Evolutionary conservation across 139 green algal genomes (phyloP).

Genomic region (Closterium sp.): DNA sequence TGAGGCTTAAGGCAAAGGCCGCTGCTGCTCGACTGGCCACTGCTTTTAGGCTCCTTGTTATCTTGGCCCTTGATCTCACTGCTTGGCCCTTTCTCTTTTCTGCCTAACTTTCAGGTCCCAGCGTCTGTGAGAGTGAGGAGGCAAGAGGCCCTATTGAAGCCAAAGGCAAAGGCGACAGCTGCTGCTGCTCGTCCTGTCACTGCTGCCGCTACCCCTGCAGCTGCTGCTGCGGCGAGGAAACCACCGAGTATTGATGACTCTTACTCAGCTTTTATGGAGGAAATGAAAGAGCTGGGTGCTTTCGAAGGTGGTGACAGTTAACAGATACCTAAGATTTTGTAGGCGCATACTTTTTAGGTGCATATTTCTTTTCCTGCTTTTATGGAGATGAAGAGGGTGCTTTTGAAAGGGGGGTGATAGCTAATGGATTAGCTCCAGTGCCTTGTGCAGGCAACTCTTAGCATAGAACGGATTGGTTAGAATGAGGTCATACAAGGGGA

Average conservation of each 20-base stretch:
- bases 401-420: too few relatives aligned
- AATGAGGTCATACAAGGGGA: too few relatives aligned
- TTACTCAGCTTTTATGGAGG: slow-evolving; percentile 22
- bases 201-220: not conserved
- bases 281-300: slow-evolving; percentile 38
- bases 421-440: too few relatives aligned
- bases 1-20: not conserved
- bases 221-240: not conserved
- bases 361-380: too few relatives aligned
- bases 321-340: too few relatives aligned
- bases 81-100: not conserved
- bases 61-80: not conserved
- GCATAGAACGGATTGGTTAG: too few relatives aligned
- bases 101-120: not conserved
- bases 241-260: not conserved
- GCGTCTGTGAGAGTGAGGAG: not conserved
- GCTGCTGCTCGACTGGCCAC: too few relatives aligned
- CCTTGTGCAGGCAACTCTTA: too few relatives aligned
- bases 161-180: not conserved
- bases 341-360: too few relatives aligned
- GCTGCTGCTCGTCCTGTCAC: not conserved
- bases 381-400: too few relatives aligned
- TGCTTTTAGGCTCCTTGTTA: slow-evolving; percentile 11
- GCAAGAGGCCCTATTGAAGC: not conserved
- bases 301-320: slow-evolving; percentile 25